Conservation (phyloP, 345 rosid genomes). For the Xanthoceras sorbifolium region DNA sequence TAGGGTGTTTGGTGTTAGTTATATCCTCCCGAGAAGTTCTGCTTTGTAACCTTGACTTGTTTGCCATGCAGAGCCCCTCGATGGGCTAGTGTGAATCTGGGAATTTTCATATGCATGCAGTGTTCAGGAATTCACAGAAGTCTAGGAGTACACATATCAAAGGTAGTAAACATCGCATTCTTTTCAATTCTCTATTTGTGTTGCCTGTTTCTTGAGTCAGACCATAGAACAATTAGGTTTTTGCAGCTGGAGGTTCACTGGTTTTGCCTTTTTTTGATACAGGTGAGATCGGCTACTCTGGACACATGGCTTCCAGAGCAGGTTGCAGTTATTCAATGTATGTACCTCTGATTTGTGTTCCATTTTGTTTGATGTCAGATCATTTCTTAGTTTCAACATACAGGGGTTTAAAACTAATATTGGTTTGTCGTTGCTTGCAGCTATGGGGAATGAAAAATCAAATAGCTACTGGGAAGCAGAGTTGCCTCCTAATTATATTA, state of each 20-base stretch:
- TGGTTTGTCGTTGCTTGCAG: slow-evolving; percentile 39
- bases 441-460: slow-evolving; percentile 78
- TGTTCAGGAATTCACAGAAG: slow-evolving; percentile 93
- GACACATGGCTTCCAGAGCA: slow-evolving; percentile 99
- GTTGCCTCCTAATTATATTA: slow-evolving; percentile 67
- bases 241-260: not conserved
- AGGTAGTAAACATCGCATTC: slow-evolving; percentile 43
- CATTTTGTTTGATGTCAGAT: not conserved
- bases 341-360: not conserved
- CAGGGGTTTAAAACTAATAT: slow-evolving; percentile 9
- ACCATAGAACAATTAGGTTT: not conserved
- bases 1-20: not conserved
- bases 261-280: slow-evolving; percentile 11
- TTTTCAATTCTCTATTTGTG: not conserved
- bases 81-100: slow-evolving; percentile 98
- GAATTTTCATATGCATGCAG: slow-evolving; percentile 96
- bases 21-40: not conserved
- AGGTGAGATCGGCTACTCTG: slow-evolving; percentile 92
- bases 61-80: slow-evolving; percentile 67
- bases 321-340: slow-evolving; percentile 78
- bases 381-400: slow-evolving; percentile 1
- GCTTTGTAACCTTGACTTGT: slow-evolving; percentile 26
- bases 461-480: slow-evolving; percentile 96
- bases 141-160: slow-evolving; percentile 96
- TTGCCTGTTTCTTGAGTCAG: not conserved